phyloP scores from a whole-genome alignment of 1,284 basidiomycete species.

The Ustilago hordei region DNA sequence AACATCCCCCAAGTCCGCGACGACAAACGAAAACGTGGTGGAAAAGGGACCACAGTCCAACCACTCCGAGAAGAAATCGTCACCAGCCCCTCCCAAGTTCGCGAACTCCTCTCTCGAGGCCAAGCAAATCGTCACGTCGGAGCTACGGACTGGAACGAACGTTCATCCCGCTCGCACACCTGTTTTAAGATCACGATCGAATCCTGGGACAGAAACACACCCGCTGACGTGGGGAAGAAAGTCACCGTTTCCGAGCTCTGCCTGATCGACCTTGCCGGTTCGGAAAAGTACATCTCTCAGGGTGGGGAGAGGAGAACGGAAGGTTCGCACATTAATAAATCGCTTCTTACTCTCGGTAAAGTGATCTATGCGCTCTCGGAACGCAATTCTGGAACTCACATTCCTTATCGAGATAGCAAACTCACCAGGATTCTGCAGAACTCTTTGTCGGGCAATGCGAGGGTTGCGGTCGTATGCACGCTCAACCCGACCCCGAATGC shows the following conservation, averaged over 20 bases:
- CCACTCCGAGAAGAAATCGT: conserved; percentile 91
- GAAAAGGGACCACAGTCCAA: conserved; percentile 72
- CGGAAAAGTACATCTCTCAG: conserved; percentile 79
- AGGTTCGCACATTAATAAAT: conserved; percentile 74
- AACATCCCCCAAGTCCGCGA: conserved; percentile 70
- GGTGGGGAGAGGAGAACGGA: conserved; percentile 59
- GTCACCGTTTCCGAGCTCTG: conserved; percentile 73
- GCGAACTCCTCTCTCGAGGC: conserved; percentile 84
- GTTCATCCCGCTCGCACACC: conserved; percentile 90
- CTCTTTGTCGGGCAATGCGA: conserved; percentile 90
- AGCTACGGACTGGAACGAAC: conserved; percentile 96
- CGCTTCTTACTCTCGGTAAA: conserved; percentile 69
- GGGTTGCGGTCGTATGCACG: conserved; percentile 95
- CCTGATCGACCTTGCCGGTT: conserved; percentile 95
- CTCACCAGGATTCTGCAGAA: conserved; percentile 92
- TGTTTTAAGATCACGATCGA: conserved; percentile 73
- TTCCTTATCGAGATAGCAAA: conserved; percentile 96
- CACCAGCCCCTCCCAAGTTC: conserved; percentile 85
- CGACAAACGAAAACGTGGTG: conserved; percentile 44
- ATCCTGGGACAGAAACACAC: conserved; percentile 46
- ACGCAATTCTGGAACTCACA: conserved; percentile 72
- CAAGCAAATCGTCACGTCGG: conserved; percentile 90
- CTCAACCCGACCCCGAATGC: conserved; percentile 73
- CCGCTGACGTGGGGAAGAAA: conserved; percentile 39
- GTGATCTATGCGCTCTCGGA: conserved; percentile 68